Conservation (phyloP, 139 green algal species). For the Picochlorum sp. region DNA sequence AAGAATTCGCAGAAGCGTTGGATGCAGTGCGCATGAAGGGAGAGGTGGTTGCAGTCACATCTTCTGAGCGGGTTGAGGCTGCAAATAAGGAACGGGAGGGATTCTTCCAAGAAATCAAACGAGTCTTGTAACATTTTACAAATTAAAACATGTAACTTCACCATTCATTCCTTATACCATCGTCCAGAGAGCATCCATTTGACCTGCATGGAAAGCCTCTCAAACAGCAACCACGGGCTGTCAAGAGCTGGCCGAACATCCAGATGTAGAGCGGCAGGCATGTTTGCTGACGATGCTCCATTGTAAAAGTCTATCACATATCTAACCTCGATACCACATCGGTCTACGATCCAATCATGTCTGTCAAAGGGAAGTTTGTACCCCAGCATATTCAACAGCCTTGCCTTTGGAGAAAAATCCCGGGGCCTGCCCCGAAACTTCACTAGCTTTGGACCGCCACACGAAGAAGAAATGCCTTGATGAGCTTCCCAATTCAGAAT, state of each 20-base stretch:
- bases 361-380: conserved; percentile 91
- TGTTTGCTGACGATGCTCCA: conserved; percentile 43
- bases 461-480: conserved; percentile 43
- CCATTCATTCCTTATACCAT: conserved; percentile 30
- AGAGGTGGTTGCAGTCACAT: conserved; percentile 77
- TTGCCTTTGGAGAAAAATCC: conserved; percentile 82
- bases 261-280: conserved; percentile 78
- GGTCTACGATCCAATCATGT: conserved; percentile 91
- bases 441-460: conserved; percentile 50
- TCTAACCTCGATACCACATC: conserved; percentile 67
- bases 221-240: conserved; percentile 37
- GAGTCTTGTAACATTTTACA: conserved; percentile 12
- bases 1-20: conserved; percentile 46
- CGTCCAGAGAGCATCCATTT: conserved; percentile 32
- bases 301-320: conserved; percentile 98
- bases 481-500: conserved; percentile 71
- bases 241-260: conserved; percentile 86
- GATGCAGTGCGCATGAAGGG: conserved; percentile 50
- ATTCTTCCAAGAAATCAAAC: conserved; percentile 64
- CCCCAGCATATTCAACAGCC: conserved; percentile 82
- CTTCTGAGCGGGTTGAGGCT: conserved; percentile 38
- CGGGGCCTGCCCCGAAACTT: conserved; percentile 70
- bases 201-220: conserved; percentile 56
- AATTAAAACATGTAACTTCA: not conserved
- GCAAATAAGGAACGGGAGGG: conserved; percentile 47